Evolutionary conservation across 805 yeast genomes (phyloP).

Genomic region (Tetrapisispora nanseiensis): DNA sequence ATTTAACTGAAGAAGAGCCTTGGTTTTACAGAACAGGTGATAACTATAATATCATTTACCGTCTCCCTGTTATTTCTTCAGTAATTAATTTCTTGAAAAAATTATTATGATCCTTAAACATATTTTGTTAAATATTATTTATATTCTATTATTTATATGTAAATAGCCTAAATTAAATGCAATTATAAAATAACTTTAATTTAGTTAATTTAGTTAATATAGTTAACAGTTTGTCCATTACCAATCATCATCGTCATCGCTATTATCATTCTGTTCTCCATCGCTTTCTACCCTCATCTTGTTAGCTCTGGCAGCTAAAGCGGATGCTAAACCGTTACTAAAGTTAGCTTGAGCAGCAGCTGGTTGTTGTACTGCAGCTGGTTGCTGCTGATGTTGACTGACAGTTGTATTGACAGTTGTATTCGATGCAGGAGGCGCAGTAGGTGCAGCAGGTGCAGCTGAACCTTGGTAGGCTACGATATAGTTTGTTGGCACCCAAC

Average conservation of each 20-base stretch:
- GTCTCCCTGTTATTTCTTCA: too few relatives aligned
- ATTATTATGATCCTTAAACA: too few relatives aligned
- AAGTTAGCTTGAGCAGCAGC: conserved; percentile 30
- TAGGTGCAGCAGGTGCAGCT: conserved; percentile 27
- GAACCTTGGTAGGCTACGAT: conserved; percentile 45
- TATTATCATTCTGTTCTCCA: conserved; percentile 61
- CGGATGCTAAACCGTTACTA: conserved; percentile 85
- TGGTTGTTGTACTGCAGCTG: conserved; percentile 16
- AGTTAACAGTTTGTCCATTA: too few relatives aligned
- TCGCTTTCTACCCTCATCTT: conserved; percentile 50
- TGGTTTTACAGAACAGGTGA: conserved; percentile 26
- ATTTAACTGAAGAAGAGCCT: conserved; percentile 26
- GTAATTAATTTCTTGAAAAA: too few relatives aligned
- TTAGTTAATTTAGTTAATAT: too few relatives aligned
- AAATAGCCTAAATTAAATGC: too few relatives aligned
- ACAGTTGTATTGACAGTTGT: not conserved
- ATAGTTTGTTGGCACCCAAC: conserved; percentile 98
- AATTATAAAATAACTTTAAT: too few relatives aligned
- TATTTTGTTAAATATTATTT: too few relatives aligned
- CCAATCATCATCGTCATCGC: conserved; percentile 39
- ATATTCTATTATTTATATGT: too few relatives aligned
- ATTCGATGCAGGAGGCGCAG: conserved; percentile 17
- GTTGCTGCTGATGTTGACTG: conserved; percentile 5
- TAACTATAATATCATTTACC: not conserved
- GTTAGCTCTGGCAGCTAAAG: conserved; percentile 70